Evolutionary conservation across 441 rosid genomes (phyloP).

Genomic region (Flueggea neowawraea): DNA sequence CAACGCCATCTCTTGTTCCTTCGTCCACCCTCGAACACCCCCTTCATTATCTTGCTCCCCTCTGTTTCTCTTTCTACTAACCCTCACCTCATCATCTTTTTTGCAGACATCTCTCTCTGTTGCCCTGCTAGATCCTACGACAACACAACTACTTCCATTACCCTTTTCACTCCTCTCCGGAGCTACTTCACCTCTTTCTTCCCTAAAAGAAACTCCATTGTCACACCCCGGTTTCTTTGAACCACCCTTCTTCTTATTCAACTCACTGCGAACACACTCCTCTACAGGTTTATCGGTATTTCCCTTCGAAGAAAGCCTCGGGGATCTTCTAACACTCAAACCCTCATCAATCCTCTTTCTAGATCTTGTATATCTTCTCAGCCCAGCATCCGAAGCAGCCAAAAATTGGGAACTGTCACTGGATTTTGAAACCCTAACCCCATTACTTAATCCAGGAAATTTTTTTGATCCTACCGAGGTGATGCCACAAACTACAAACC

Average conservation of each 20-base stretch:
- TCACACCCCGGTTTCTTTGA: no score
- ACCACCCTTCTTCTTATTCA: background rate
- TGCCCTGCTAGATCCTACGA: slow-evolving; percentile 12
- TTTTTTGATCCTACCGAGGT: background rate
- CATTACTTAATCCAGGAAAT: background rate
- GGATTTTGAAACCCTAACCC: background rate
- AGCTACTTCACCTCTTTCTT: background rate
- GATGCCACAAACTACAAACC: background rate
- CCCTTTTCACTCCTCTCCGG: slow-evolving; percentile 4
- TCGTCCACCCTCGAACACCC: slow-evolving; percentile 47
- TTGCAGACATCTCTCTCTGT: slow-evolving; percentile 14
- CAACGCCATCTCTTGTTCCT: slow-evolving; percentile 62
- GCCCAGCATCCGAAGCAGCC: slow-evolving; percentile 13
- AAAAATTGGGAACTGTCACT: slow-evolving; percentile 2
- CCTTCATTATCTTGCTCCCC: slow-evolving; percentile 12
- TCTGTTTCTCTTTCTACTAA: slow-evolving; percentile 31
- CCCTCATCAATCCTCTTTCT: slow-evolving; percentile 7
- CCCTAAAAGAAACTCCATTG: background rate
- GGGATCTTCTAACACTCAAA: slow-evolving; percentile 27
- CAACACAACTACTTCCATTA: background rate
- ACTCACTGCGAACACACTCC: background rate
- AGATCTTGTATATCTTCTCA: slow-evolving; percentile 26
- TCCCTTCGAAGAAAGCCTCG: slow-evolving; percentile 24
- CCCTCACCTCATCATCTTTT: slow-evolving; percentile 12
- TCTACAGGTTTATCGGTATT: slow-evolving; percentile 11